phyloP scores from a whole-genome alignment of 140 eudicot species.

The Ambrosia hybrid region DNA sequence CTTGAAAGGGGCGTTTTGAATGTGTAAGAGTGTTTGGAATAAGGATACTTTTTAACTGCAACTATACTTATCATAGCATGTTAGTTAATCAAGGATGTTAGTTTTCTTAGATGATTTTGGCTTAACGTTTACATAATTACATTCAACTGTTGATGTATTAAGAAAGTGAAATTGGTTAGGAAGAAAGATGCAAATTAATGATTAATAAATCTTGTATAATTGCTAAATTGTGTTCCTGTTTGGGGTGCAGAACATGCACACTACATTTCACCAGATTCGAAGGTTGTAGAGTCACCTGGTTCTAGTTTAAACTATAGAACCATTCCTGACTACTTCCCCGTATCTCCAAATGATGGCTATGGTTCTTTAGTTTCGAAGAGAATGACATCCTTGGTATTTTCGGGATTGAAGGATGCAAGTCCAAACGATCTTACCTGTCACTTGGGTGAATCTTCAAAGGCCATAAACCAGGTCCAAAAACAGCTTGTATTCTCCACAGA shows the following conservation, averaged over 20 bases:
- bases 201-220: neutral
- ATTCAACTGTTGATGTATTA: neutral
- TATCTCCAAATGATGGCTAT: constrained; percentile 23
- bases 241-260: constrained; percentile 21
- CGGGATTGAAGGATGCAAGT: neutral
- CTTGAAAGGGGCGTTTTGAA: too few relatives aligned
- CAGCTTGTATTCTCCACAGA: constrained; percentile 17
- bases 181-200: neutral
- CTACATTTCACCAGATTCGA: constrained; percentile 18
- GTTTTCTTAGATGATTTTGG: neutral
- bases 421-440: neutral
- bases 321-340: constrained; percentile 24
- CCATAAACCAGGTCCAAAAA: constrained; percentile 7
- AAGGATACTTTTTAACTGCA: too few relatives aligned
- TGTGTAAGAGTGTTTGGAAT: too few relatives aligned
- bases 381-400: neutral
- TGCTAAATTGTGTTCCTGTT: constrained; percentile 23
- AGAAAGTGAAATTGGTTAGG: neutral
- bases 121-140: neutral
- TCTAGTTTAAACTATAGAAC: constrained; percentile 15
- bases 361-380: constrained; percentile 23
- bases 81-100: too few relatives aligned
- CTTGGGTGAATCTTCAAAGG: too few relatives aligned
- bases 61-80: too few relatives aligned
- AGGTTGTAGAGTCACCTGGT: constrained; percentile 14